A percentile compares a stretch with the other conserved stretches of the same genome.
Evolutionary conservation across 352 stramenopile species (phyloP).

Genomic region (Vaucheria bursata): DNA sequence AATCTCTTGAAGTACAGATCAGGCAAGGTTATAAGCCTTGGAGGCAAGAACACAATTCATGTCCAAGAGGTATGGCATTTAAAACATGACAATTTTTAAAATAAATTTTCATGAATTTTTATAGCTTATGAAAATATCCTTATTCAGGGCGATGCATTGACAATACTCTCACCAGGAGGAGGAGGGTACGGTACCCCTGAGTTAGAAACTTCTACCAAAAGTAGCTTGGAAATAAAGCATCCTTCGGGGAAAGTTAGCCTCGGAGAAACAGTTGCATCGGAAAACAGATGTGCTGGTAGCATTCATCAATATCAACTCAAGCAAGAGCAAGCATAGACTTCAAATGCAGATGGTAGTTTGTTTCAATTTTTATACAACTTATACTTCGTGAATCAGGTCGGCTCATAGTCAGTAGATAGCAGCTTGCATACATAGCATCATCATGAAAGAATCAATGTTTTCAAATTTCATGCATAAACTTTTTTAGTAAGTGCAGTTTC

Average conservation of each 20-base stretch:
- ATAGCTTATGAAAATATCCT: neutral
- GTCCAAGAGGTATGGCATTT: conserved; percentile 58
- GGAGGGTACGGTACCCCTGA: conserved; percentile 58
- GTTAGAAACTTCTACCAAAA: neutral
- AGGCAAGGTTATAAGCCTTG: conserved; percentile 60
- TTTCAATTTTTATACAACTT: no score
- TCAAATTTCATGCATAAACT: no score
- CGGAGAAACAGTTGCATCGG: conserved; percentile 15
- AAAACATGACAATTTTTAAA: neutral
- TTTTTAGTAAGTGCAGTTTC: no score
- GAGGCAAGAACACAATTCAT: conserved; percentile 87
- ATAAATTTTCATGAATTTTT: neutral
- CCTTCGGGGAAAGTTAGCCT: conserved; percentile 2
- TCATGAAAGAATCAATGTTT: no score
- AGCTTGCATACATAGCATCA: no score
- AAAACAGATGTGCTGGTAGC: conserved; percentile 22
- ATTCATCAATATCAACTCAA: conserved; percentile 21
- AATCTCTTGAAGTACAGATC: conserved; percentile 20
- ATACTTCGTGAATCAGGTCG: no score
- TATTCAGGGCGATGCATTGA: conserved; percentile 72
- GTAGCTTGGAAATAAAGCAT: neutral
- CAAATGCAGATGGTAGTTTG: no score
- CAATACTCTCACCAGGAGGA: conserved; percentile 88
- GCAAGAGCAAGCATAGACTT: conserved; percentile 29
- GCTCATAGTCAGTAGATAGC: no score